A percentile compares a stretch with the other conserved stretches of the same genome.
Evolutionary conservation across 2,329 filamentous ascomycete species (phyloP).

Genomic region (Cytospora piceae): DNA sequence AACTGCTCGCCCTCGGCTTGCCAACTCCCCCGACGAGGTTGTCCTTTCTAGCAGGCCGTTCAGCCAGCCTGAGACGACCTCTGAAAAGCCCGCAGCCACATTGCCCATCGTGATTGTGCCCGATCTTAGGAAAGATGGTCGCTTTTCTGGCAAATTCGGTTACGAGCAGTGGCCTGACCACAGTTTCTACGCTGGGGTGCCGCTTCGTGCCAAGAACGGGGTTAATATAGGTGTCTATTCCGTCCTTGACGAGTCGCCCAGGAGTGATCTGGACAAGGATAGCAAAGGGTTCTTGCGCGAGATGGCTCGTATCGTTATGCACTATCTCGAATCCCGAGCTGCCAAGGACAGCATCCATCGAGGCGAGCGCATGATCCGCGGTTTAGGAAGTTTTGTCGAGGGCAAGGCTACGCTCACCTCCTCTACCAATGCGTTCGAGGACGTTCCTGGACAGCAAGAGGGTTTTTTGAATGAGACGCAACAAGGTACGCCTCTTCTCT

Average conservation of each 20-base stretch:
- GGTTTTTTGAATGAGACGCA: conserved; percentile 17
- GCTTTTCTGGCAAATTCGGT: conserved; percentile 5
- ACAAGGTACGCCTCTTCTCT: neutral
- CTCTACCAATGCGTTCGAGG: conserved; percentile 6
- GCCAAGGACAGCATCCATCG: conserved; percentile 33
- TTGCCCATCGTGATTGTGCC: conserved; percentile 22
- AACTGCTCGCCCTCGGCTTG: conserved; percentile 14
- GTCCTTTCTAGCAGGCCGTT: conserved; percentile 11
- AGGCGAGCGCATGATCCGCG: conserved; percentile 35
- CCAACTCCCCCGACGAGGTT: conserved; percentile 12
- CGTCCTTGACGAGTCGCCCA: conserved; percentile 15
- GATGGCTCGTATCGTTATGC: conserved; percentile 35
- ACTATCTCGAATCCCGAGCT: conserved; percentile 36
- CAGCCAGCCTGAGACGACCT: neutral
- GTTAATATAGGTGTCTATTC: conserved; percentile 26
- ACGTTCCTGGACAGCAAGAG: conserved; percentile 18
- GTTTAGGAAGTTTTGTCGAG: conserved; percentile 34
- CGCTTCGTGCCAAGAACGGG: conserved; percentile 22
- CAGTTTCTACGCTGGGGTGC: conserved; percentile 28
- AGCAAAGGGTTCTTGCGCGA: conserved; percentile 33
- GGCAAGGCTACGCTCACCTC: conserved; percentile 21
- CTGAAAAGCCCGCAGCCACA: neutral
- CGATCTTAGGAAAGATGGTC: conserved; percentile 22
- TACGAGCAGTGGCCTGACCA: neutral
- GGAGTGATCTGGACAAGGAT: conserved; percentile 25